Base-by-base conservation (phyloP, 805 yeast genomes). In the Zygoascus tannicola region DNA sequence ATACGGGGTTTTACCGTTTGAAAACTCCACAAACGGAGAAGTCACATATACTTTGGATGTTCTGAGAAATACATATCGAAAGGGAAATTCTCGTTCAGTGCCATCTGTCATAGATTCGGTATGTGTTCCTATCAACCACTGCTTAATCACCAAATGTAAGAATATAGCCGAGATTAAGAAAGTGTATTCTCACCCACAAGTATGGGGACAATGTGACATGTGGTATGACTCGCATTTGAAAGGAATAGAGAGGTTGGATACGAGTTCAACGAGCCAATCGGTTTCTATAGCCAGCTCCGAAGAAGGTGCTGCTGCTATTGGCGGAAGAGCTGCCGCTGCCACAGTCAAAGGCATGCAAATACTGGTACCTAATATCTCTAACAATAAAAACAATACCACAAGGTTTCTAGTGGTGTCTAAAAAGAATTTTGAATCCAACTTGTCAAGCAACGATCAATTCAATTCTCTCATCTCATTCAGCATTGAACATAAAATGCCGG, bases 151-250 rank as follows among this genome's bases (percentile, higher is more conserved):
- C 3, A 66, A 60, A 50, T 70, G 38, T 5, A 34, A 26, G 22
- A 69, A 68, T 28, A 51, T 81, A 2, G 50, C 59, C 1, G 59
- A 69, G 12, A 72, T 87, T 41, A 62, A 58, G 14, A 74, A 70
- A 26, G 73, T 90, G 16, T 85, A 84, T 64, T 84, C 96, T 2
- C 98, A 90, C 63, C 97, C 98, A 1, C 98, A 90, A 61, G 98
- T 88, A 0, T 90, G 98, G 98, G 94, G 96, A 7, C 98, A 90
- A 59, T 80, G 85, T 40, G 66, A 72, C 2, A 59, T 66, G 19
- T 92, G 84, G 66, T 58, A 83, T 35, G 41, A 50, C 26, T 41
- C 52, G 38, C 57, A 66, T 16, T 50, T 50, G 21, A 67, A 57
- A 46, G 44, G 58, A 12, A 66, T 74, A 28, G 71, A 70, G 41